Evolutionary conservation across 139 green algal species (phyloP).

Genomic region (Chlamydomonas incerta): DNA sequence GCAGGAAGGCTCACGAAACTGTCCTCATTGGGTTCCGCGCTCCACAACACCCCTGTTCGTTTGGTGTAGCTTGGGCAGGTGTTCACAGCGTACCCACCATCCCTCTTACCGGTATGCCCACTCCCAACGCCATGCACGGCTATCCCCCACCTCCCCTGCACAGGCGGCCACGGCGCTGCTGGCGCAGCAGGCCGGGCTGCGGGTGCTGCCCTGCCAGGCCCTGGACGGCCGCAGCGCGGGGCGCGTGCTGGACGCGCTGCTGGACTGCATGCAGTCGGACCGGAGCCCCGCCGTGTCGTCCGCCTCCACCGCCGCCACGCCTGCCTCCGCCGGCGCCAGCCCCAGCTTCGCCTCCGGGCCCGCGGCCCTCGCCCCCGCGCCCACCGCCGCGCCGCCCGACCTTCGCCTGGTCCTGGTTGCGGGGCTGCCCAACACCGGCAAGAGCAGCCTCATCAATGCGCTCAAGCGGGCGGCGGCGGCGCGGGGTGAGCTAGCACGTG

Average conservation of each 20-base stretch:
- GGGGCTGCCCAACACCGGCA: slow-evolving; percentile 57
- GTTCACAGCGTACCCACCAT: too few species aligned
- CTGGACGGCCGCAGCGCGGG: too few species aligned
- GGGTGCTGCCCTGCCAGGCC: slow-evolving; percentile 10
- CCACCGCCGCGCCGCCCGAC: neutral
- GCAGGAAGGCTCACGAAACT: too few species aligned
- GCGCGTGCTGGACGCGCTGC: too few species aligned
- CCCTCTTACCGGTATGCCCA: neutral
- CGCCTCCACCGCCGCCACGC: too few species aligned
- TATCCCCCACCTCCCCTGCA: too few species aligned
- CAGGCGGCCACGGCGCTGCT: slow-evolving; percentile 38
- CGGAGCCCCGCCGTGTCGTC: neutral
- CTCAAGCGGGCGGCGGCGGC: slow-evolving; percentile 38
- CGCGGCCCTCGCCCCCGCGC: too few species aligned
- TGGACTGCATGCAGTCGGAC: too few species aligned
- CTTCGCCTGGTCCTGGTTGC: slow-evolving; percentile 52
- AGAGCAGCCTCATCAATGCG: slow-evolving; percentile 57
- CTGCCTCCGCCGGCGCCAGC: neutral
- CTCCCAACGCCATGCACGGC: neutral
- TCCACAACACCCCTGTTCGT: too few species aligned
- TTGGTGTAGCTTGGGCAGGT: too few species aligned
- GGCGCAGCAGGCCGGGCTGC: slow-evolving; percentile 4
- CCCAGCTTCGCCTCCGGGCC: too few species aligned
- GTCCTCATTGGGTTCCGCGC: too few species aligned
- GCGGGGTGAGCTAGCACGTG: slow-evolving; percentile 1